Conservation (phyloP, 2,329 filamentous ascomycete species). For the Elsinoe ampelina region DNA sequence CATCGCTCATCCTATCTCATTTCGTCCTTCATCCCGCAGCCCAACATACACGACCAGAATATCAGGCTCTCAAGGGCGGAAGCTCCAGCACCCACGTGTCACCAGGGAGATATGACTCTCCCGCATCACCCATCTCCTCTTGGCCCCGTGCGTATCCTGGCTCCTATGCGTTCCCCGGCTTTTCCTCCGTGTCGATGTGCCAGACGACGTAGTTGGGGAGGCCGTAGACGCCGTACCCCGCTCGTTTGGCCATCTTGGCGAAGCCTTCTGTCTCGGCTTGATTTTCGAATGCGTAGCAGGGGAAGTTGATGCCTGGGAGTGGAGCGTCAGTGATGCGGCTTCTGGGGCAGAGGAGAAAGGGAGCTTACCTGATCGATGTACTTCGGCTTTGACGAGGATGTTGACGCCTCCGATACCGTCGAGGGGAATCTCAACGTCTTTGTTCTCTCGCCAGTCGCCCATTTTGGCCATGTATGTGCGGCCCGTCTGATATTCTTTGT, state of each 20-base stretch:
- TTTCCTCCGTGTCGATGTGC: constrained; percentile 96
- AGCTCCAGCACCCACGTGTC: constrained; percentile 2
- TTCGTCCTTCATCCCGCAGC: too few species aligned
- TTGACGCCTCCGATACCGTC: constrained; percentile 96
- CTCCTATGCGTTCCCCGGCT: constrained; percentile 60
- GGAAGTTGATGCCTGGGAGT: constrained; percentile 82
- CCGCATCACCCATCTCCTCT: neutral
- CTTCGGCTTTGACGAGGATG: constrained; percentile 94
- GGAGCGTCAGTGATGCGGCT: constrained; percentile 21
- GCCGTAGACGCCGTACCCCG: constrained; percentile 84
- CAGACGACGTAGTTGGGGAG: constrained; percentile 97
- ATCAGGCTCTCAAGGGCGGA: neutral
- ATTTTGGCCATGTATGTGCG: constrained; percentile 82
- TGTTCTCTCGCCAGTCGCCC: constrained; percentile 87
- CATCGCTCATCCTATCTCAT: too few species aligned
- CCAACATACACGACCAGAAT: too few species aligned
- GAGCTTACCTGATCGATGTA: constrained; percentile 75
- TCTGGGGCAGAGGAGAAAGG: neutral
- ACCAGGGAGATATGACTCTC: neutral
- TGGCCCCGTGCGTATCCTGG: neutral
- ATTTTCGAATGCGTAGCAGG: constrained; percentile 92
- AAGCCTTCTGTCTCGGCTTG: constrained; percentile 98
- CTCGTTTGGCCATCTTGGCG: constrained; percentile 95
- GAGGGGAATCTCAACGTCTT: constrained; percentile 82
- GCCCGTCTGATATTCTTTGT: constrained; percentile 86